phyloP scores from a whole-genome alignment of 1,284 basidiomycete species.

The Rhodotorula sp. region DNA sequence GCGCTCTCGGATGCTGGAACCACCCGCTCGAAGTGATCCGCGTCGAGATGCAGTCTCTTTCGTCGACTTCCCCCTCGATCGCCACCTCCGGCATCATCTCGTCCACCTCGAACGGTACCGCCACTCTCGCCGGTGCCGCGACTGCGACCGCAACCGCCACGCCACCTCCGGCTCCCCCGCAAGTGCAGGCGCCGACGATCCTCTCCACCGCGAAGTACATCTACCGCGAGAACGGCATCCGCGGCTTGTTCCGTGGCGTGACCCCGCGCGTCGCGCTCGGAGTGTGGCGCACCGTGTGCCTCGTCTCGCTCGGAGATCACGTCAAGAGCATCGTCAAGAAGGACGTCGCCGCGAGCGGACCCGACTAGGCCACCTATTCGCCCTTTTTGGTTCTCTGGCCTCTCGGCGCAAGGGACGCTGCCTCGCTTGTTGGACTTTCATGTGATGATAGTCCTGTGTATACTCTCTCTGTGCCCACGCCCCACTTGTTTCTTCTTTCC shows the following conservation, averaged over 20 bases:
- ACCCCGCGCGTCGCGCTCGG: conserved; percentile 93
- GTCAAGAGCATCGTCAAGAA: conserved; percentile 27
- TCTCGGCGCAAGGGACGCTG: not conserved
- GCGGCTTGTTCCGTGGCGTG: conserved; percentile 94
- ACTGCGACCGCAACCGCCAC: conserved; percentile 60
- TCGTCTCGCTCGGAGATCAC: conserved; percentile 37
- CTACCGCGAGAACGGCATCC: conserved; percentile 82
- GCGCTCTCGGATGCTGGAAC: conserved; percentile 97
- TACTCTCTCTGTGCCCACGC: too few relatives aligned
- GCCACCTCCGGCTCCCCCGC: conserved; percentile 55
- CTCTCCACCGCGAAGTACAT: conserved; percentile 81
- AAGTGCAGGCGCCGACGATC: conserved; percentile 71
- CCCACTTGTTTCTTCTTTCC: not conserved
- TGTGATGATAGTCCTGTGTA: too few relatives aligned
- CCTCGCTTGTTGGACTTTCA: not conserved
- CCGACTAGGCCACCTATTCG: not conserved
- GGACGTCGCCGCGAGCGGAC: conserved; percentile 11
- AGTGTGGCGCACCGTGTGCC: conserved; percentile 69
- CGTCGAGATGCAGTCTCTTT: conserved; percentile 99
- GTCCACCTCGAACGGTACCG: not conserved
- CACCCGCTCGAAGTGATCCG: conserved; percentile 89
- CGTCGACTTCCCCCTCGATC: conserved; percentile 53
- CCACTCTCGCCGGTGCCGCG: not conserved
- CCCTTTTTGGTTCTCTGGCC: not conserved
- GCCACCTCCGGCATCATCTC: not conserved